phyloP scores from a whole-genome alignment of 2,329 filamentous ascomycete genomes.

The Cadophora gregata region DNA sequence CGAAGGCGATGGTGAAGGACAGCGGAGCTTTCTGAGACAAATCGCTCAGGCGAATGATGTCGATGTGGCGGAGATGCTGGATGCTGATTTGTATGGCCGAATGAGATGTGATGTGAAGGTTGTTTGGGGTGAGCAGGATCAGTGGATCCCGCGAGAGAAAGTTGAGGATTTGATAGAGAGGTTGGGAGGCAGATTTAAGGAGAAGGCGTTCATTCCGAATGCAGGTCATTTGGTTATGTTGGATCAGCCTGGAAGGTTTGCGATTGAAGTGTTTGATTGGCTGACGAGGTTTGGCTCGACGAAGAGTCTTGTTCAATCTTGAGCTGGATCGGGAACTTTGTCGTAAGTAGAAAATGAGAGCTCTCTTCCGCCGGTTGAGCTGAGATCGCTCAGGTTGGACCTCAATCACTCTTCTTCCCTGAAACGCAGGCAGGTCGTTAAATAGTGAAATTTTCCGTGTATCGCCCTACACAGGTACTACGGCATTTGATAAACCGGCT shows the following conservation, averaged over 20 bases:
- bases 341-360: background rate
- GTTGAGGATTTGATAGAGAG: background rate
- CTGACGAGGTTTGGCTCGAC: background rate
- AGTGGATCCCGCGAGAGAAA: constrained; percentile 14
- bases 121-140: constrained; percentile 12
- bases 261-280: constrained; percentile 6
- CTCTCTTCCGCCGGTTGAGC: background rate
- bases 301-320: background rate
- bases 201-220: constrained; percentile 7
- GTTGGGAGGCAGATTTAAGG: background rate
- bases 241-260: constrained; percentile 8
- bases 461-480: background rate
- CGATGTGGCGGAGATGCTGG: constrained; percentile 10
- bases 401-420: too few relatives aligned
- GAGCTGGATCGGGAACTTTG: background rate
- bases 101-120: constrained; percentile 8
- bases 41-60: constrained; percentile 7
- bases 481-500: constrained; percentile 12
- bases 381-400: background rate
- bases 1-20: background rate
- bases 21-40: background rate
- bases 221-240: constrained; percentile 11
- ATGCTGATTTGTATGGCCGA: constrained; percentile 1
- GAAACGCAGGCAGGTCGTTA: too few relatives aligned
- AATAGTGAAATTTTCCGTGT: background rate